Base-by-base conservation (phyloP, 768 basidiomycete species). In the Rhizopogon sp. region DNA sequence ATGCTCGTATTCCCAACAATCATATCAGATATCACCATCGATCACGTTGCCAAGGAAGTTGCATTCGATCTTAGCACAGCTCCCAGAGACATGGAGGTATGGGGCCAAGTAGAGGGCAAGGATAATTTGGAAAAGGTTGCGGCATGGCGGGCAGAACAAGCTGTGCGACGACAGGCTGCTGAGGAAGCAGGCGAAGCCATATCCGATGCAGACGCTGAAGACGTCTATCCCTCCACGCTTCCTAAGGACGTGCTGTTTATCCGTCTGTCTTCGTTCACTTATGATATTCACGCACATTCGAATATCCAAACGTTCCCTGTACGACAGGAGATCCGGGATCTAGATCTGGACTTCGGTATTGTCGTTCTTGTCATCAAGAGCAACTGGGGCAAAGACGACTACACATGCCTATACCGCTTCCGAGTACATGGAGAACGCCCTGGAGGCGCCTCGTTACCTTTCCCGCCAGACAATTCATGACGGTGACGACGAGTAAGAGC, bases 381-480 rank as follows among this genome's bases (percentile, higher is more conserved):
- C 65, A 98, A 98, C 66, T 97, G 93, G 87, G 96, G 94, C 40
- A 76, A 77, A 69, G 76, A 78, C 6, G 84, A 87, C 55, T 91
- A 80, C 66, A 97, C 95, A 0, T 98, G 96, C 70, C 70, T 98
- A 40, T 98, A 93, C 70, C 83, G 90, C 43, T 74, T 93, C 72
- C 80, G 90, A 41, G 88, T 90, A 31, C 90, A 92, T 62, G 90
- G 90, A 14, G 73, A 80, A 60, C 74, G 67, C 53, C 62, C 84
- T 51, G 77, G 70, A 10, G 79, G 74, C 50, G 61, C 66, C 20
- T 75, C 77, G 5, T 60, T 68, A 40, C 74, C 76, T 6, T 67
- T 65, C 50, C 58, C 70, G 37, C 64, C 63, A 43, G 62, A 62
- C 9, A 56, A 60, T 28, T 54, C 65, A 7, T 63, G 54, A 66